Evolutionary conservation across 768 basidiomycete genomes (phyloP).

Genomic region (Pleurotus platypus): DNA sequence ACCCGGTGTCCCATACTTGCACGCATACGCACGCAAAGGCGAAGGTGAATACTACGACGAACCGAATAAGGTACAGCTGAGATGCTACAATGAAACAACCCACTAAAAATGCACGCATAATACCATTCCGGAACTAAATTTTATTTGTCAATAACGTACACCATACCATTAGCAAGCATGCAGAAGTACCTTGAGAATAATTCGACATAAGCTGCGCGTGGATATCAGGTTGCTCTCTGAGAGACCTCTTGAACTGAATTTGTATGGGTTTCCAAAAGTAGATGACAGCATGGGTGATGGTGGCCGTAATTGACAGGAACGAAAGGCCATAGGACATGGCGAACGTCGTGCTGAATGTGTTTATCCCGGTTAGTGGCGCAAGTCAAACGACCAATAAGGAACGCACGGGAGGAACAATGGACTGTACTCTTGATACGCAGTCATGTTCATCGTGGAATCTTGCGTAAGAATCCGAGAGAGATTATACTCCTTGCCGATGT

Average conservation of each 20-base stretch:
- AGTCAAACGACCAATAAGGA: not conserved
- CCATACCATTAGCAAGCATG: not conserved
- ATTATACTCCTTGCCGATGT: conserved; percentile 45
- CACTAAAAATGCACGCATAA: conserved; percentile 50
- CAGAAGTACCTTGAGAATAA: conserved; percentile 40
- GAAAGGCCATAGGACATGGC: conserved; percentile 55
- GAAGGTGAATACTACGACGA: conserved; percentile 42
- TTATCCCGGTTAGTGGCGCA: not conserved
- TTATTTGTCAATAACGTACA: not conserved
- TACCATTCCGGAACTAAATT: conserved; percentile 58
- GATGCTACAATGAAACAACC: conserved; percentile 2
- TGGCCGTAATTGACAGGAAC: conserved; percentile 64
- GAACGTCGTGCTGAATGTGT: conserved; percentile 43
- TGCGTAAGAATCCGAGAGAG: conserved; percentile 37
- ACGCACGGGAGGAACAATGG: conserved; percentile 45
- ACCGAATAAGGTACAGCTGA: not conserved
- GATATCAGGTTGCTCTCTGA: conserved; percentile 56
- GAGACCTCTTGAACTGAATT: conserved; percentile 44
- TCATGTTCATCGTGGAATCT: conserved; percentile 35
- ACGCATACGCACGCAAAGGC: conserved; percentile 59
- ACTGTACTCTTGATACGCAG: conserved; percentile 44
- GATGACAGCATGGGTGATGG: conserved; percentile 46
- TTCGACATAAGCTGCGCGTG: conserved; percentile 57
- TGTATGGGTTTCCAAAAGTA: conserved; percentile 57
- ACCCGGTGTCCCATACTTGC: conserved; percentile 60